phyloP scores from a whole-genome alignment of 75 land plant species.

The Isoetes taiwanensis region DNA sequence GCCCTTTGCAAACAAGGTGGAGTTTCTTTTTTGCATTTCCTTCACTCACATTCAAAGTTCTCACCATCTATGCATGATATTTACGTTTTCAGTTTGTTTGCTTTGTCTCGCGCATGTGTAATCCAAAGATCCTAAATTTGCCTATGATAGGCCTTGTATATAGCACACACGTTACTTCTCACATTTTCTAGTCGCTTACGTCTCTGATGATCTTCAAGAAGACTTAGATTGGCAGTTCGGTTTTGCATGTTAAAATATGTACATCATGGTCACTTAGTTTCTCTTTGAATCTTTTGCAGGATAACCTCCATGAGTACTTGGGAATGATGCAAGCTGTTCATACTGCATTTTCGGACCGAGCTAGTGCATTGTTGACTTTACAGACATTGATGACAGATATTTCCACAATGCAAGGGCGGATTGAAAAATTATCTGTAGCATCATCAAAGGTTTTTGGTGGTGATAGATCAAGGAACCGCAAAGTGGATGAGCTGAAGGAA shows the following conservation, averaged over 20 bases:
- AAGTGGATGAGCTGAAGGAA: conserved; percentile 65
- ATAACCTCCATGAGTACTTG: conserved; percentile 74
- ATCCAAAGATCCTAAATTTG: too few species aligned
- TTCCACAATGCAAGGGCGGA: conserved; percentile 43
- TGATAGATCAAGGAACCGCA: conserved; percentile 52
- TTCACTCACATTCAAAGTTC: neutral
- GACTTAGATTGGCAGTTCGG: neutral
- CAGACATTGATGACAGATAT: conserved; percentile 66
- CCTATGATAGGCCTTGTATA: neutral
- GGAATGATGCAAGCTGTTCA: conserved; percentile 66
- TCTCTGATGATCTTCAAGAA: neutral
- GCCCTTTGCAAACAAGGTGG: neutral
- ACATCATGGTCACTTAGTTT: neutral
- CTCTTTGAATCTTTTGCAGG: conserved; percentile 29
- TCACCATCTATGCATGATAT: neutral
- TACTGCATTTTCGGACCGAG: conserved; percentile 60
- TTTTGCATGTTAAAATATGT: neutral
- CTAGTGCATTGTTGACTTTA: conserved; percentile 73
- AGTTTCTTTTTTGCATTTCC: neutral
- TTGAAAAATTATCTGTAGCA: conserved; percentile 63
- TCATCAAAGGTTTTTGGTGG: conserved; percentile 81
- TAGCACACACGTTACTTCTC: neutral
- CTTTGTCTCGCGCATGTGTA: too few species aligned
- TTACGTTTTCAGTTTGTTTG: too few species aligned
- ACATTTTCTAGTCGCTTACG: neutral